A percentile compares a stretch with the other conserved stretches of the same genome.
phyloP scores from a whole-genome alignment of 306 rosid species.

The Calophaca sinica region DNA sequence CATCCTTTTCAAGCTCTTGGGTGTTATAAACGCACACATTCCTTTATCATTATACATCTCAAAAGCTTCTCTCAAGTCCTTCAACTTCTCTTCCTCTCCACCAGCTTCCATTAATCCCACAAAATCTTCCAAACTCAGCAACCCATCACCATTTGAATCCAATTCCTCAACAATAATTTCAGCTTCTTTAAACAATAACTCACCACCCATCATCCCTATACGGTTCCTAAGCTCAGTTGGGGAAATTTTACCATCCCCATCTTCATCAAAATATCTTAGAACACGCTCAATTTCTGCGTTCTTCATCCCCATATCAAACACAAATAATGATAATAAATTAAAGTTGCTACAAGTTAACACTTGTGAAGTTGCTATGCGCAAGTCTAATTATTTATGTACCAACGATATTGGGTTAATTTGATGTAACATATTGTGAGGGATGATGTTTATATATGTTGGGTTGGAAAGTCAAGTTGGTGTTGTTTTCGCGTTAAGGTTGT shows the following conservation, averaged over 20 bases:
- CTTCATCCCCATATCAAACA: conserved; percentile 42
- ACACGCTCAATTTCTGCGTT: conserved; percentile 55
- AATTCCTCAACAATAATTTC: conserved; percentile 60
- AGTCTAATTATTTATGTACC: too few species aligned
- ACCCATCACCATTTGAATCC: conserved; percentile 87
- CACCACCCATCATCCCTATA: conserved; percentile 58
- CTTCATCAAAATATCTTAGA: conserved; percentile 70
- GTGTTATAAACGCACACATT: conserved; percentile 75
- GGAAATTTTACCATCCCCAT: conserved; percentile 84
- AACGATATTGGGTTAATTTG: neutral
- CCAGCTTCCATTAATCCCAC: conserved; percentile 54
- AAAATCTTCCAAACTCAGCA: conserved; percentile 71
- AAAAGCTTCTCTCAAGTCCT: conserved; percentile 77
- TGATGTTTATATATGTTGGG: neutral
- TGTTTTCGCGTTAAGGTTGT: neutral
- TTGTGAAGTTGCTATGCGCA: neutral
- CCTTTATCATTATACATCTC: conserved; percentile 61
- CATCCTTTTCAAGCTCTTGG: conserved; percentile 77
- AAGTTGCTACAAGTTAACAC: neutral
- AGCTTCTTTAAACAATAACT: conserved; percentile 55
- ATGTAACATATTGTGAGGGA: neutral
- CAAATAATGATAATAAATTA: neutral
- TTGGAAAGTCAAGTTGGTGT: neutral
- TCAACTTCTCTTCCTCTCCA: conserved; percentile 66
- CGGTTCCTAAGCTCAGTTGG: conserved; percentile 60